Evolutionary conservation across 129 eudicot genomes (phyloP), one percentile per base, ranked within the genome.

Genomic region (Apium graveolens): DNA sequence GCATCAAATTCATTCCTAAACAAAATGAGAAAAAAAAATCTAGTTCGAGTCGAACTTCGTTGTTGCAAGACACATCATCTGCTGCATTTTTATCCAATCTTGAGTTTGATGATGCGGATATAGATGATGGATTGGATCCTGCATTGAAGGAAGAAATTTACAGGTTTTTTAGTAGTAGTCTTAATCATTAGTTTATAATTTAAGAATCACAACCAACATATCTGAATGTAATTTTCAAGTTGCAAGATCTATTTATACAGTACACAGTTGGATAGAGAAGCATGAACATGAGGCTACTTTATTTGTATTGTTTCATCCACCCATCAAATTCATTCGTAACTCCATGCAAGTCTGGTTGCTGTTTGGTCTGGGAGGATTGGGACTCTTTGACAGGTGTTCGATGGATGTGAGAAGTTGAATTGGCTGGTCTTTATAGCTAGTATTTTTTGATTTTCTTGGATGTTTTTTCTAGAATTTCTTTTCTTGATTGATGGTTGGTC

Each of bases 101-200:
- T 79, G 91, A 91, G 62, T 83, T 83, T 82, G 87, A 83, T 83
- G 87, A 83, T 73, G 85, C 45, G 34, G 85, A 81, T 81, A 72
- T 75, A 76, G 96, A 91, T 79, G 96, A 91, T 77, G 96, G 87
- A 74, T 44, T 74, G 77, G 85, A 81, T 78, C 88, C 88, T 41
- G 83, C 78, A 39, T 74, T 74, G 71, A 83, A 69, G 78, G 84
- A 79, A 80, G 81, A 83, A 79, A 73, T 80, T 13, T 84, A 86
- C 82, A 83, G 84, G 84, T 79, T 66, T 66, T 39, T 20, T 66
- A 20, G 24, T 29, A 24, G 18, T 13, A 70, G 13, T 70, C 38
- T 31, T 16, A 27, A 70, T 70, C 35, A 70, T 70, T 32, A 11
- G 29, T 34, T 57, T 72, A 9, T 44, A 26, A 24, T 53, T 24